A percentile compares a stretch with the other conserved stretches of the same genome.
phyloP scores from a whole-genome alignment of 345 rosid species.

The Cardiospermum halicacabum region DNA sequence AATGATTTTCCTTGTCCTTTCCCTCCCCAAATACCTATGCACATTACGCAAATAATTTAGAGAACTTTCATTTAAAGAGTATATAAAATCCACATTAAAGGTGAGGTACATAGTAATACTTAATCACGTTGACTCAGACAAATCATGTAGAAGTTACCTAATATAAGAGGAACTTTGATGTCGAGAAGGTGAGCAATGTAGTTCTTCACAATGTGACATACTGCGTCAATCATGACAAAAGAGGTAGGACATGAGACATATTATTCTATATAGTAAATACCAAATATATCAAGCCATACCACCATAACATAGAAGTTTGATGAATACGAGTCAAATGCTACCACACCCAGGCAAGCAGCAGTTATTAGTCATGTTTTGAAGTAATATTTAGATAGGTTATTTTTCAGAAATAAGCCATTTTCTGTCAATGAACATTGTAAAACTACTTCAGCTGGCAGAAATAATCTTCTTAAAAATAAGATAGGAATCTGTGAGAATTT shows the following conservation, averaged over 20 bases:
- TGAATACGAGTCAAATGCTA: background rate
- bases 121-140: background rate
- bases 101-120: background rate
- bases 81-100: too few relatives aligned
- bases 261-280: background rate
- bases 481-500: background rate
- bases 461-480: too few relatives aligned
- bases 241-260: too few relatives aligned
- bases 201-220: slow-evolving; percentile 84
- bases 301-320: background rate
- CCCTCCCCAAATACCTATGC: slow-evolving; percentile 94
- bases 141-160: slow-evolving; percentile 40
- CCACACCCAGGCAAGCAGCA: background rate
- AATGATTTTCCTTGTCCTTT: slow-evolving; percentile 97
- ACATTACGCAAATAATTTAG: slow-evolving; percentile 12
- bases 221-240: slow-evolving; percentile 47
- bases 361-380: background rate
- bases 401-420: background rate
- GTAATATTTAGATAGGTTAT: background rate
- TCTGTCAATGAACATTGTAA: background rate
- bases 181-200: slow-evolving; percentile 68
- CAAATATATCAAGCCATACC: background rate
- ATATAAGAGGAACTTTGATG: slow-evolving; percentile 73
- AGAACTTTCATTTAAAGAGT: background rate
- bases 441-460: background rate